A percentile compares a stretch with the other conserved stretches of the same genome.
phyloP scores from a whole-genome alignment of 768 basidiomycete genomes.

The Suillus variegatus region DNA sequence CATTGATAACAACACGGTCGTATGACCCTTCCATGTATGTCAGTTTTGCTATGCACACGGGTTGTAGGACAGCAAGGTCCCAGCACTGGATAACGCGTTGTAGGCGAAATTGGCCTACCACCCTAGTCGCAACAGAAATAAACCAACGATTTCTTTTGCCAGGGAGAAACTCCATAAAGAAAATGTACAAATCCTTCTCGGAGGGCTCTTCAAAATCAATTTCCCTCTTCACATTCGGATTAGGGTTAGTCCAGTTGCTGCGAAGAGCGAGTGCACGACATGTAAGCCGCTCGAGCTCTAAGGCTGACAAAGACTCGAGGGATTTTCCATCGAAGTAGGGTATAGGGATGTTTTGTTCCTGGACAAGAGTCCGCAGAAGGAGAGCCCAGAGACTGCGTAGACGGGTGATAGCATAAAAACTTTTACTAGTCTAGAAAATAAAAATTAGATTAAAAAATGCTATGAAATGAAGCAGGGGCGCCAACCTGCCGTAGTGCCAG shows the following conservation, averaged over 20 bases:
- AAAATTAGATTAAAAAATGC: neutral
- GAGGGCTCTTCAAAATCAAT: constrained; percentile 26
- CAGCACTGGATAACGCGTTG: constrained; percentile 53
- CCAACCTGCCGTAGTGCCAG: constrained; percentile 50
- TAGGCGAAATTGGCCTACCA: neutral
- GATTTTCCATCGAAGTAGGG: constrained; percentile 37
- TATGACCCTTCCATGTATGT: constrained; percentile 33
- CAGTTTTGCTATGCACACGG: constrained; percentile 45
- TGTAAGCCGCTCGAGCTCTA: constrained; percentile 46
- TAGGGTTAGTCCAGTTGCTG: constrained; percentile 49
- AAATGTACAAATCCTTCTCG: constrained; percentile 34
- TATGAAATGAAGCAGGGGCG: neutral
- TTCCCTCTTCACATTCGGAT: constrained; percentile 34
- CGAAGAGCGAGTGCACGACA: constrained; percentile 43
- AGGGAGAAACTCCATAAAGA: constrained; percentile 51
- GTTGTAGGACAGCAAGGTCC: constrained; percentile 42
- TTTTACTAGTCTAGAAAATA: constrained; percentile 45
- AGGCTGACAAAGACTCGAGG: constrained; percentile 38
- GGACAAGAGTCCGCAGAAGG: constrained; percentile 43
- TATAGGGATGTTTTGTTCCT: constrained; percentile 46
- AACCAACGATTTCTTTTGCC: constrained; percentile 44
- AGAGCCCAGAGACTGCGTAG: constrained; percentile 51
- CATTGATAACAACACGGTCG: constrained; percentile 48
- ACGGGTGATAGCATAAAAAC: constrained; percentile 43
- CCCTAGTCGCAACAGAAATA: constrained; percentile 41